phyloP scores from a whole-genome alignment of 2,329 filamentous ascomycete genomes.

The Aspergillus pseudoglaucus region DNA sequence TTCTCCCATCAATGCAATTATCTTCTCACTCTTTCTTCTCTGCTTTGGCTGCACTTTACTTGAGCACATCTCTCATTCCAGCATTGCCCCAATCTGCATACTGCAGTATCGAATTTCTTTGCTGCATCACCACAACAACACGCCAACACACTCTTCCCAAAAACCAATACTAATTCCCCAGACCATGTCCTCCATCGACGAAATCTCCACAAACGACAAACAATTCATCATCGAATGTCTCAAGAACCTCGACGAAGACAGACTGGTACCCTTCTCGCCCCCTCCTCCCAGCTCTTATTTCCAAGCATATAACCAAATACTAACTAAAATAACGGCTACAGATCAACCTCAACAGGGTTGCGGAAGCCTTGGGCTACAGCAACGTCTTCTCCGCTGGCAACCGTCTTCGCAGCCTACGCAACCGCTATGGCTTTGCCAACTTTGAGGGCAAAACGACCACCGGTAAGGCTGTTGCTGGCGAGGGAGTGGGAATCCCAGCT shows the following conservation, averaged over 20 bases:
- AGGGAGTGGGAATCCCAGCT: neutral
- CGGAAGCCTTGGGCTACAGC: constrained; percentile 18
- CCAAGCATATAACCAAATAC: neutral
- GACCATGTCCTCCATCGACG: neutral
- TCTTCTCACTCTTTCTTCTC: no score
- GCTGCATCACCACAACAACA: neutral
- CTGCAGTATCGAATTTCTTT: no score
- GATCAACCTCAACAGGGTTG: constrained; percentile 23
- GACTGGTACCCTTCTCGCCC: constrained; percentile 6
- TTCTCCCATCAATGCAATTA: no score
- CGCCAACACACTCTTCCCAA: no score
- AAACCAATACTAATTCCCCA: neutral
- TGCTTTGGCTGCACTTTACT: no score
- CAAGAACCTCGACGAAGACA: constrained; percentile 13
- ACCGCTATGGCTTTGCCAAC: constrained; percentile 16
- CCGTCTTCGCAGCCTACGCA: constrained; percentile 19
- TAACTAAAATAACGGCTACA: constrained; percentile 3
- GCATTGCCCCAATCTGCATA: no score
- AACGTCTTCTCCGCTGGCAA: constrained; percentile 23
- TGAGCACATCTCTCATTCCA: no score
- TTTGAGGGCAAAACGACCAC: constrained; percentile 9
- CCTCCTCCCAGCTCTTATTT: neutral
- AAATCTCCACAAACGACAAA: constrained; percentile 7
- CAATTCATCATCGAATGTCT: constrained; percentile 23
- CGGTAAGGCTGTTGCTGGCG: neutral